Percentiles rank a stretch among this genome's conserved stretches.
Conservation (phyloP, 177 flowering plant species). For the Vitis hybrid region DNA sequence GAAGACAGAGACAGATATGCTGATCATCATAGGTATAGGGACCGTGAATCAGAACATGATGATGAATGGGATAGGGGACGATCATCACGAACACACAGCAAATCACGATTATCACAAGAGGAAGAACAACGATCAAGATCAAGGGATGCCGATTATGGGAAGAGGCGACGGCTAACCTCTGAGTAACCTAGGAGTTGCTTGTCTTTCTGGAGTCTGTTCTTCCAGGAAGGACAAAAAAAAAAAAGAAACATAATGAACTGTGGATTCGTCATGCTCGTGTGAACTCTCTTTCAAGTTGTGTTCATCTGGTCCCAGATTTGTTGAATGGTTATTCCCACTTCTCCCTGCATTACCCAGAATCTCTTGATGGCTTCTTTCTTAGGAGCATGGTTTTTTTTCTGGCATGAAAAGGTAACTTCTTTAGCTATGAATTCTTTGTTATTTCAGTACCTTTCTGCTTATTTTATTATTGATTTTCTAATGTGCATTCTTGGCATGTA, state of each 20-base stretch:
- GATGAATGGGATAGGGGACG: slow-evolving; percentile 74
- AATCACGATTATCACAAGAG: slow-evolving; percentile 60
- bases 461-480: no score
- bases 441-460: background rate
- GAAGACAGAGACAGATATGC: slow-evolving; percentile 64
- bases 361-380: slow-evolving; percentile 10
- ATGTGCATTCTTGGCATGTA: no score
- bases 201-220: background rate
- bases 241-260: background rate
- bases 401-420: slow-evolving; percentile 11
- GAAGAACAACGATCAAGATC: slow-evolving; percentile 72
- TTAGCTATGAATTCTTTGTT: background rate
- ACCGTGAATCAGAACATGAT: slow-evolving; percentile 54
- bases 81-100: slow-evolving; percentile 70
- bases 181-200: slow-evolving; percentile 28
- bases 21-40: slow-evolving; percentile 58
- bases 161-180: slow-evolving; percentile 64
- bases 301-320: slow-evolving; percentile 3
- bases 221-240: background rate
- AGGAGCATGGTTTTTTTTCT: slow-evolving; percentile 2
- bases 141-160: slow-evolving; percentile 81
- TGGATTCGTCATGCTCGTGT: slow-evolving; percentile 15
- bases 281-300: slow-evolving; percentile 13
- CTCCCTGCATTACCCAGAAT: slow-evolving; percentile 13
- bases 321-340: slow-evolving; percentile 9